A percentile compares a stretch with the other conserved stretches of the same genome.
Conservation (phyloP, 352 stramenopile species). For the Phytopythium boreale region DNA sequence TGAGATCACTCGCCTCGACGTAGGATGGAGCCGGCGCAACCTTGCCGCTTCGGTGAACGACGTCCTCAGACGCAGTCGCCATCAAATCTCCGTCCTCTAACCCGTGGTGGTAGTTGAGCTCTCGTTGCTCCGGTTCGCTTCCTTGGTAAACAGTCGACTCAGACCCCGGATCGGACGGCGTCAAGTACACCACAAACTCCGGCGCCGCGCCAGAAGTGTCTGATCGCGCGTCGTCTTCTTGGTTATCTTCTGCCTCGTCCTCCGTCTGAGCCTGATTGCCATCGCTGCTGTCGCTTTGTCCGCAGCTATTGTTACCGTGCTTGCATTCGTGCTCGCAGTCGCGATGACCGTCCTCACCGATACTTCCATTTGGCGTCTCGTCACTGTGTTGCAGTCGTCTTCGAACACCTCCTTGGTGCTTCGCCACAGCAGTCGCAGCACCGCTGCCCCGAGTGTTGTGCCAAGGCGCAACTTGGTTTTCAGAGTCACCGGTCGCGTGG, state of each 20-base stretch:
- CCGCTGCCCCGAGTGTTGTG: background rate
- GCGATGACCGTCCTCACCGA: background rate
- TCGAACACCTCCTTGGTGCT: background rate
- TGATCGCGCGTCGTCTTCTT: constrained; percentile 11
- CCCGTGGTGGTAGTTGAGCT: background rate
- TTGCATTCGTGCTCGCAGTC: constrained; percentile 16
- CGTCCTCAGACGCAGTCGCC: background rate
- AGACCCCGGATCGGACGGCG: constrained; percentile 12
- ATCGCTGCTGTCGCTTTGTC: constrained; percentile 30
- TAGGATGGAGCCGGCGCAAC: background rate
- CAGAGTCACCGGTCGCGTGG: constrained; percentile 11
- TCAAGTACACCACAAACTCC: background rate
- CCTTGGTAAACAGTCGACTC: constrained; percentile 8
- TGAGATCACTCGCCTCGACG: background rate
- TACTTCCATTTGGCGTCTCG: background rate
- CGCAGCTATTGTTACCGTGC: constrained; percentile 13
- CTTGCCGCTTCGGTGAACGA: constrained; percentile 11
- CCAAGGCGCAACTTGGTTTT: background rate
- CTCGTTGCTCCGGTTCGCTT: background rate
- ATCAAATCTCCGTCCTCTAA: background rate
- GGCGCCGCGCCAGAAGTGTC: background rate
- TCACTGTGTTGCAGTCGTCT: background rate
- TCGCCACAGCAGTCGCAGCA: background rate
- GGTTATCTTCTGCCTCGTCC: constrained; percentile 21
- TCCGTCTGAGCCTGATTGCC: constrained; percentile 30